Evolutionary conservation across 441 rosid genomes (phyloP).

Genomic region (Pelargonium citronellum): DNA sequence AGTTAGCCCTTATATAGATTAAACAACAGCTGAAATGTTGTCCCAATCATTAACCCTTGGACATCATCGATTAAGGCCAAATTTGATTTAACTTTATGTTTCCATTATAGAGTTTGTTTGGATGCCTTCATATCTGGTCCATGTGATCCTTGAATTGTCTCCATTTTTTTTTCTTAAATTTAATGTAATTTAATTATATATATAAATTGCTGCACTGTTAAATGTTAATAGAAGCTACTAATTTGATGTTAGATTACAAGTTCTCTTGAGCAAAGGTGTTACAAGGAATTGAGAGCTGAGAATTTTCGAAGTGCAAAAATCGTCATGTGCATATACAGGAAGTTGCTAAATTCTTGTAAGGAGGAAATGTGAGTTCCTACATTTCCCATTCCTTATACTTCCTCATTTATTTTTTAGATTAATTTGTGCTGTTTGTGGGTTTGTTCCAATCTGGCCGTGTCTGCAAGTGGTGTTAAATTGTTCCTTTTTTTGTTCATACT

Average conservation of each 20-base stretch:
- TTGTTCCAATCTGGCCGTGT: background rate
- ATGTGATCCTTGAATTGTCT: background rate
- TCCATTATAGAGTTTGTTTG: background rate
- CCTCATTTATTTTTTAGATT: background rate
- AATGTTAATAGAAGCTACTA: background rate
- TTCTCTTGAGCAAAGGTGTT: constrained; percentile 74
- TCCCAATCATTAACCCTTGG: background rate
- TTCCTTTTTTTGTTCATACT: background rate
- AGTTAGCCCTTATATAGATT: background rate
- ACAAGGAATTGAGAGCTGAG: constrained; percentile 78
- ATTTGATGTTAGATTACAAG: constrained; percentile 51
- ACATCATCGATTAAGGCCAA: background rate
- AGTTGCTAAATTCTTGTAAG: constrained; percentile 68
- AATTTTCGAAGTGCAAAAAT: constrained; percentile 72
- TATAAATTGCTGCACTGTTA: too few species aligned
- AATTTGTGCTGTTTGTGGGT: background rate
- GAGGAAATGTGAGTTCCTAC: constrained; percentile 75
- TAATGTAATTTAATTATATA: background rate
- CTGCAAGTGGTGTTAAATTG: background rate
- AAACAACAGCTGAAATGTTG: background rate
- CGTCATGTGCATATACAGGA: constrained; percentile 65
- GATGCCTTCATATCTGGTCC: background rate
- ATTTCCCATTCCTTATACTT: constrained; percentile 6
- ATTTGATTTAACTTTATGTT: background rate
- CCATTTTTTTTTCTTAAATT: background rate